Conservation (phyloP, 805 yeast genomes). For the Jamesozyma spencerorum region DNA sequence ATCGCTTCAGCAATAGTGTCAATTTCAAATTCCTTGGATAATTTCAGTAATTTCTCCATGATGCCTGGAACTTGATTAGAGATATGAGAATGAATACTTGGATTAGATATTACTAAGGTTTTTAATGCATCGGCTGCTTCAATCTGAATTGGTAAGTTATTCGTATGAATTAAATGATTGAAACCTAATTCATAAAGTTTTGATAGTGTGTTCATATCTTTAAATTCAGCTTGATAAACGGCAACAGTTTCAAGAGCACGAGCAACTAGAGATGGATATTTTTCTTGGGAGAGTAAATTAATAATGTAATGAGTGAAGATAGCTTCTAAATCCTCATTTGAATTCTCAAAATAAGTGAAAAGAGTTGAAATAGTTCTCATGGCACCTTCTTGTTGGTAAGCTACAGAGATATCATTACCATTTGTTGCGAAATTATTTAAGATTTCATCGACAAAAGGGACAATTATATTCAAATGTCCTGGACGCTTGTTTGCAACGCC, state of each 20-base stretch:
- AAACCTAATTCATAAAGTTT: conserved; percentile 35
- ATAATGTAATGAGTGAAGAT: conserved; percentile 52
- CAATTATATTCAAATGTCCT: conserved; percentile 44
- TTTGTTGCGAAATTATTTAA: conserved; percentile 31
- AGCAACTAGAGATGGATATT: conserved; percentile 59
- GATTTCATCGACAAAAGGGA: conserved; percentile 48
- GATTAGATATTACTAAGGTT: conserved; percentile 58
- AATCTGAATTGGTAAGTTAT: conserved; percentile 62
- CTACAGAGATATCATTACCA: conserved; percentile 31
- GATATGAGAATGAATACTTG: conserved; percentile 56
- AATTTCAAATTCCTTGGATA: conserved; percentile 74
- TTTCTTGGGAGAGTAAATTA: conserved; percentile 50
- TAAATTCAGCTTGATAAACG: conserved; percentile 27
- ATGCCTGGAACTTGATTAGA: conserved; percentile 67
- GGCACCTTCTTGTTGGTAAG: conserved; percentile 72
- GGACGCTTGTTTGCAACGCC: conserved; percentile 49
- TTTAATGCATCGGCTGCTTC: conserved; percentile 86
- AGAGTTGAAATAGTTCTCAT: conserved; percentile 71
- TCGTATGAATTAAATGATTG: conserved; percentile 31
- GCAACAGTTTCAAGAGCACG: conserved; percentile 55
- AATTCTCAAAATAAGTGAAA: conserved; percentile 30
- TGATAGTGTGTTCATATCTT: conserved; percentile 33
- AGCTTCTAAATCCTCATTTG: conserved; percentile 46
- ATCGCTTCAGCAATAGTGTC: conserved; percentile 85
- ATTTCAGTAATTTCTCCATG: conserved; percentile 65